phyloP scores from a whole-genome alignment of 345 rosid species.

The Reutealis trisperma region DNA sequence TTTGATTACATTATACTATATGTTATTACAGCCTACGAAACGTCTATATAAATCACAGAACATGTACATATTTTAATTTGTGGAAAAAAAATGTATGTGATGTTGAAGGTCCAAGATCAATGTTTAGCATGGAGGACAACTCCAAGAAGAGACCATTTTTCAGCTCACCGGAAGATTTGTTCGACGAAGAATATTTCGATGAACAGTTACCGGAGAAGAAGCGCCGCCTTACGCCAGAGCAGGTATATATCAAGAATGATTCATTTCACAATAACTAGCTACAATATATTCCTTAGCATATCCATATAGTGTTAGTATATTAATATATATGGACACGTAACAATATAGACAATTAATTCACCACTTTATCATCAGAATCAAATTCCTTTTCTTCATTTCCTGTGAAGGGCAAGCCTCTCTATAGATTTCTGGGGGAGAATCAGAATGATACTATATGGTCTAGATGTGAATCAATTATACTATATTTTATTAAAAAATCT shows the following conservation, averaged over 20 bases:
- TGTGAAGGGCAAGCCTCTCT: not conserved
- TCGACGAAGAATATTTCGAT: conserved; percentile 74
- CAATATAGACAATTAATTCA: not conserved
- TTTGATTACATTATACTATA: too few species aligned
- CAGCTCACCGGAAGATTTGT: conserved; percentile 65
- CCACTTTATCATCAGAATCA: conserved; percentile 33
- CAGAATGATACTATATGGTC: not conserved
- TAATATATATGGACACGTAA: too few species aligned
- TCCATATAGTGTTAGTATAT: not conserved
- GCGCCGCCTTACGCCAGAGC: conserved; percentile 76
- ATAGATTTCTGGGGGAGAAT: not conserved
- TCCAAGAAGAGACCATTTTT: conserved; percentile 72
- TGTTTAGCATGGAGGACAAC: conserved; percentile 61
- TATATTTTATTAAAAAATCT: too few species aligned
- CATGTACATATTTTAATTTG: not conserved
- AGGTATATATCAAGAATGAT: conserved; percentile 38
- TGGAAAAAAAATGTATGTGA: not conserved
- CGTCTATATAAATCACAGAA: too few species aligned
- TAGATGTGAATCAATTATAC: too few species aligned
- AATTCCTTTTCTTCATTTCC: conserved; percentile 23
- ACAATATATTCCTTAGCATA: conserved; percentile 16
- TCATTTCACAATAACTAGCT: too few species aligned
- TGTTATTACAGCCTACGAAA: too few species aligned
- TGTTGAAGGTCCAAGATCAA: conserved; percentile 51
- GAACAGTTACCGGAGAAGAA: conserved; percentile 83